A percentile compares a stretch with the other conserved stretches of the same genome.
Conservation (phyloP, 2,329 filamentous ascomycete species). For the Botrytis paeoniae region DNA sequence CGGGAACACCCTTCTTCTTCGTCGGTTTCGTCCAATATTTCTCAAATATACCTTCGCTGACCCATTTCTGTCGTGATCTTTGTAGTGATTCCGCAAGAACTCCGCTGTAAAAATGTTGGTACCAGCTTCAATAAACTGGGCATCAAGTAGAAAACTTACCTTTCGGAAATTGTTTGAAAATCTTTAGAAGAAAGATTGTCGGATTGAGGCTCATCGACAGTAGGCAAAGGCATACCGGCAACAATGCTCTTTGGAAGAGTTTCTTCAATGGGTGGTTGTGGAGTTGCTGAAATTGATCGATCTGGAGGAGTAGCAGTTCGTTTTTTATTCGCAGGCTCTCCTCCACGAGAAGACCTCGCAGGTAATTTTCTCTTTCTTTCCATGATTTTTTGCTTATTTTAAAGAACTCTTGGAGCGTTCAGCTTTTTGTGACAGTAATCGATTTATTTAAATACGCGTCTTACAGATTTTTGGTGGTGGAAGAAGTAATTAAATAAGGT, state of each 20-base stretch:
- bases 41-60: slow-evolving; percentile 69
- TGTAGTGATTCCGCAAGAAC: slow-evolving; percentile 71
- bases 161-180: slow-evolving; percentile 72
- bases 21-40: slow-evolving; percentile 74
- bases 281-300: slow-evolving; percentile 41
- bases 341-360: slow-evolving; percentile 55
- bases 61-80: slow-evolving; percentile 72
- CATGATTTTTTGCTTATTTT: slow-evolving; percentile 43
- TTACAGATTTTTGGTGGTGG: not conserved
- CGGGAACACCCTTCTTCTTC: slow-evolving; percentile 64
- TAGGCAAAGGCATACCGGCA: slow-evolving; percentile 67
- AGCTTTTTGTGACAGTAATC: not conserved
- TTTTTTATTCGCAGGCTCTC: slow-evolving; percentile 59
- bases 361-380: slow-evolving; percentile 66
- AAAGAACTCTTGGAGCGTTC: too few relatives aligned
- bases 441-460: not conserved
- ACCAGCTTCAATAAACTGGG: slow-evolving; percentile 16
- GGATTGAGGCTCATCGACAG: slow-evolving; percentile 64
- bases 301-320: slow-evolving; percentile 55
- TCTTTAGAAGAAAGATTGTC: slow-evolving; percentile 60
- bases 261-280: slow-evolving; percentile 38
- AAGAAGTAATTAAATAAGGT: not conserved
- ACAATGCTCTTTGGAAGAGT: slow-evolving; percentile 61
- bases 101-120: slow-evolving; percentile 50
- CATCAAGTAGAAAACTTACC: slow-evolving; percentile 44